These are phyloP conservation scores for Calonectria ilicicola DNA, from an alignment of 2,329 filamentous ascomycete genomes.

Conservation along the genomic window DNA sequence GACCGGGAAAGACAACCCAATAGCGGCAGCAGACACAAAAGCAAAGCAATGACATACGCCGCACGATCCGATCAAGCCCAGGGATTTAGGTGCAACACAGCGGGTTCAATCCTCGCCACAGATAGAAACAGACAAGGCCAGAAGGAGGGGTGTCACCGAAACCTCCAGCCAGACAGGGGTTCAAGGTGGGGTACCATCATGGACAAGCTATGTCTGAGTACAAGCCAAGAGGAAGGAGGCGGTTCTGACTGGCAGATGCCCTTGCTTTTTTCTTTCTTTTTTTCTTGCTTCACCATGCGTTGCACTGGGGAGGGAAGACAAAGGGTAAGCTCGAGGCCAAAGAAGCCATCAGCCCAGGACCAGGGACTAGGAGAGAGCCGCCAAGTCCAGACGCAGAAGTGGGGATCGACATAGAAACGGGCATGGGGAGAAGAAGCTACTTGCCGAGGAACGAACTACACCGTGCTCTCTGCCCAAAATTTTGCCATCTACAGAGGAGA, in stretches of 20 bases:
- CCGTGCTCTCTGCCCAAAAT: not conserved
- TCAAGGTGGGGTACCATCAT: slow-evolving; percentile 3
- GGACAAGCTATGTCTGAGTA: not conserved
- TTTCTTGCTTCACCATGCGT: not conserved
- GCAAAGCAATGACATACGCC: slow-evolving; percentile 1
- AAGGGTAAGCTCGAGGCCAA: not conserved
- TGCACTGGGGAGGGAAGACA: not conserved
- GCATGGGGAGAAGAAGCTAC: not conserved
- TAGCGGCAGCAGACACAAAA: slow-evolving; percentile 10
- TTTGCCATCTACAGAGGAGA: not conserved
- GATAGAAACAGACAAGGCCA: slow-evolving; percentile 6
- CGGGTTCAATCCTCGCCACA: not conserved
- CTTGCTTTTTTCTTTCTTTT: not conserved
- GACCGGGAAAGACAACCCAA: not conserved
- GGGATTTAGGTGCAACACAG: slow-evolving; percentile 7
- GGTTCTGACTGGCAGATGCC: not conserved
- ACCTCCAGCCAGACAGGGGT: slow-evolving; percentile 24
- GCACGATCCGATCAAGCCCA: slow-evolving; percentile 17
- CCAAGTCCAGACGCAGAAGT: not conserved
- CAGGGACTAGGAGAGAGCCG: not conserved
- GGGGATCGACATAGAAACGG: not conserved
- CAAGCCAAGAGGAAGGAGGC: not conserved
- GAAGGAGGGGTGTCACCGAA: slow-evolving; percentile 28
- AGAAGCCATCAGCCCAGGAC: not conserved
- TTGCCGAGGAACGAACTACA: not conserved